A percentile compares a stretch with the other conserved stretches of the same genome.
Evolutionary conservation across 306 rosid species (phyloP).

Genomic region (barrel medic (Medicago truncatula)): DNA sequence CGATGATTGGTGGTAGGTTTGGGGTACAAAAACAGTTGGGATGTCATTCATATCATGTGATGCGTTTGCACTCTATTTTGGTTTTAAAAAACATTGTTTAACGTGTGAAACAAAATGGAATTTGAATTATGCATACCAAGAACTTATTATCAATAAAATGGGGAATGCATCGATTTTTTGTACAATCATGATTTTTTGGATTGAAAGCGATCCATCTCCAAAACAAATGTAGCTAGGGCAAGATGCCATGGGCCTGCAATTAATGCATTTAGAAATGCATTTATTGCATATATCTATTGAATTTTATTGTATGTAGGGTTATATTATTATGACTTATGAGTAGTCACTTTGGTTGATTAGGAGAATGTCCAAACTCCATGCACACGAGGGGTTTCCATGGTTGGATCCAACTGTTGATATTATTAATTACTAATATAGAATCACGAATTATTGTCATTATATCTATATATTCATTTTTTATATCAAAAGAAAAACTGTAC

Average conservation of each 20-base stretch:
- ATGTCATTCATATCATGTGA: no score
- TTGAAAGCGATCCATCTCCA: constrained; percentile 49
- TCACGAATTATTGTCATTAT: constrained; percentile 17
- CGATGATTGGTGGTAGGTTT: no score
- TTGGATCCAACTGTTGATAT: constrained; percentile 60
- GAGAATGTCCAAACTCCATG: constrained; percentile 51
- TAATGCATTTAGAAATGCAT: constrained; percentile 46
- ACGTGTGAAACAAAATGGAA: no score
- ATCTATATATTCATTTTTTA: not conserved
- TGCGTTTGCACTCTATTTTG: no score
- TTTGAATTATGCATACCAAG: not conserved
- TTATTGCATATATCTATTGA: constrained; percentile 44
- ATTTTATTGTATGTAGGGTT: constrained; percentile 44
- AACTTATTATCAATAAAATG: constrained; percentile 16
- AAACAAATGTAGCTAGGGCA: constrained; percentile 27
- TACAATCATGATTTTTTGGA: constrained; percentile 21
- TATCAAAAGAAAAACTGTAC: not conserved
- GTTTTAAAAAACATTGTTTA: not conserved
- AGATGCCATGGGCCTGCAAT: constrained; percentile 34
- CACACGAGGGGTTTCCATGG: constrained; percentile 53
- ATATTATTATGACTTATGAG: not conserved
- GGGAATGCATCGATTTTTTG: not conserved
- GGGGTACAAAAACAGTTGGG: no score
- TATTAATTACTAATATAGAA: constrained; percentile 3
- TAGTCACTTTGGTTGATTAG: constrained; percentile 15